Conservation (phyloP, 192 early-diverging fungal genomes). For the Pilaira anomala region DNA sequence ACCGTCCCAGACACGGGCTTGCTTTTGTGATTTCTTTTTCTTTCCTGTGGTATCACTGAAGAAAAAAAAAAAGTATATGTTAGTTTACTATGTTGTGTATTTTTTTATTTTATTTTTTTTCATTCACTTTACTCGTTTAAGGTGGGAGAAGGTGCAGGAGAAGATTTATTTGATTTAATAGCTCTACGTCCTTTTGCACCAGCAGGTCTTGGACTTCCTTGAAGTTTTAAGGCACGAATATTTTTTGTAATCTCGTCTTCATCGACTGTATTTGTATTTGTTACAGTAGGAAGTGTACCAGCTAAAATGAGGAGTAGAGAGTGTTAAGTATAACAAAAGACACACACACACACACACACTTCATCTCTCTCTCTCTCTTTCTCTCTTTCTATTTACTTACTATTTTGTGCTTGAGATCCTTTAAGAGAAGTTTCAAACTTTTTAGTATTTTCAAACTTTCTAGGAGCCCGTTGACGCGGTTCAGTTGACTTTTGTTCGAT, state of each 20-base stretch:
- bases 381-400: slow-evolving; percentile 29
- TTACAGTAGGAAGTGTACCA: neutral
- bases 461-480: slow-evolving; percentile 53
- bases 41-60: slow-evolving; percentile 18
- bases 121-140: slow-evolving; percentile 13
- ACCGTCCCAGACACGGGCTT: slow-evolving; percentile 77
- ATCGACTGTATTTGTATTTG: slow-evolving; percentile 21
- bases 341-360: too few species aligned
- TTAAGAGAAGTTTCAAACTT: slow-evolving; percentile 65
- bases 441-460: slow-evolving; percentile 78
- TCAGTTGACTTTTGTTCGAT: slow-evolving; percentile 65
- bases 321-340: too few species aligned
- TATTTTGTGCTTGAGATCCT: slow-evolving; percentile 48
- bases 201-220: slow-evolving; percentile 35
- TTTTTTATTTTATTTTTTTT: neutral
- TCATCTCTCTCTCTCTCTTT: neutral
- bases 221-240: slow-evolving; percentile 42
- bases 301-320: neutral
- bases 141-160: slow-evolving; percentile 18
- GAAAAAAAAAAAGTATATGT: neutral
- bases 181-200: slow-evolving; percentile 9
- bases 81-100: neutral
- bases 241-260: slow-evolving; percentile 53
- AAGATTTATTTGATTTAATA: slow-evolving; percentile 13
- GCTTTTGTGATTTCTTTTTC: slow-evolving; percentile 56